Evolutionary conservation across 495 filamentous ascomycete species (phyloP), one percentile per base, ranked within the genome.

Genomic region (Neurospora sp.): DNA sequence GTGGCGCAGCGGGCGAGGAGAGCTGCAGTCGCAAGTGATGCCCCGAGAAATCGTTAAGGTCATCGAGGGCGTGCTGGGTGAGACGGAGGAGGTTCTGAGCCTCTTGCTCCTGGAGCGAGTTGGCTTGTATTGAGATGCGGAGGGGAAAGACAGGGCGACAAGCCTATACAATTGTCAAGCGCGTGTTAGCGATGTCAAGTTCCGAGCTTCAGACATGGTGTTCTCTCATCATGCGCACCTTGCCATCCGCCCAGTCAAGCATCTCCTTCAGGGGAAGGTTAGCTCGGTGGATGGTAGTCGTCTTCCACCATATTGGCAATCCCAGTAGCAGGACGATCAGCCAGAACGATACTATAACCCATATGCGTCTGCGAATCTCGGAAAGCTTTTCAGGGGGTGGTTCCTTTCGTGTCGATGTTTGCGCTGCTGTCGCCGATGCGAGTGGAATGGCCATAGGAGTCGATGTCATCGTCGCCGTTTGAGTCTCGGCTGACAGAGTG

Each of bases 251-350:
- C 96, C 96, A 98, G 72, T 92, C 89, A 70, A 91, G 88, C 96
- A 99, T 99, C 73, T 91, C 88, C 77, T 90, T 86, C 77, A 98
- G 81, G 43, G 96, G 96, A 76, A 99, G 83, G 43, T 89, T 87
- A 3, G 96, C 94, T 59, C 96, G 89, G 83, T 98, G 93, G 77
- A 98, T 96, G 0, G 93, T 91, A 1, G 96, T 98, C n/a, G 96
- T 98, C 80, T 90, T 90, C 90, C 93, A 93, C 96, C 96, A 99
- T 90, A 97, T 91, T 76, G 96, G 96, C 74, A 98, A 82, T 21
- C 96, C 96, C 21, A 98, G 84, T 39, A 92, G 88, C 34, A 97
- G 79, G 15, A 96, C 93, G 19, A 97, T 90, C 24, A 88, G 84
- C 96, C 96, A 98, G 78, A 98, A 98, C 7, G 96, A 94, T 70